These are phyloP conservation scores for Xylaria sp. DNA, from an alignment of 2,329 filamentous ascomycete species.

Conservation along the genomic window DNA sequence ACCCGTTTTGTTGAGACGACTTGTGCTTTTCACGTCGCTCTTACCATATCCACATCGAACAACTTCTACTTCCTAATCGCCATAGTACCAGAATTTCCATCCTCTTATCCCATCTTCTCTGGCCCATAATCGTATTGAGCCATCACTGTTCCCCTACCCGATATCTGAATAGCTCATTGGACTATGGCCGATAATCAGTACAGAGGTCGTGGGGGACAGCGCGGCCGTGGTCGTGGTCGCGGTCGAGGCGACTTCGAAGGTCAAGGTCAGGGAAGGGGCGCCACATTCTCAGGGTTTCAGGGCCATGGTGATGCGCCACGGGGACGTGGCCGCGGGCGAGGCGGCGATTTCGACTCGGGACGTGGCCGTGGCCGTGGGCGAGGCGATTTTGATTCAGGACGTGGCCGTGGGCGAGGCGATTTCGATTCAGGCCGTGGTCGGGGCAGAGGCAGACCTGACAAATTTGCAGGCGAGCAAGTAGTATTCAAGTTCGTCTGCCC, in stretches of 20 bases:
- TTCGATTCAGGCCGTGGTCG: conserved; percentile 40
- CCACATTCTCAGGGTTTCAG: conserved; percentile 31
- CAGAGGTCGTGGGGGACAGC: conserved; percentile 34
- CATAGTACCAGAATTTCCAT: not conserved
- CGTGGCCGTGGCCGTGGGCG: conserved; percentile 40
- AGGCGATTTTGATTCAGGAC: conserved; percentile 23
- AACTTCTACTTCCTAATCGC: not conserved
- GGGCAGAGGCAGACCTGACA: conserved; percentile 36
- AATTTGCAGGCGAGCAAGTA: conserved; percentile 41
- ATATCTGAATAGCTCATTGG: not conserved
- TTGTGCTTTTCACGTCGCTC: not conserved
- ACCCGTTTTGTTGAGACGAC: not conserved
- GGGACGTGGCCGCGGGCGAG: conserved; percentile 17
- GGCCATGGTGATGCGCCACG: conserved; percentile 31
- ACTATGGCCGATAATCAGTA: conserved; percentile 30
- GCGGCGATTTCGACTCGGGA: not conserved
- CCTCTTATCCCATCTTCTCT: not conserved
- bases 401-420: conserved; percentile 38
- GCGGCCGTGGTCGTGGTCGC: conserved; percentile 35
- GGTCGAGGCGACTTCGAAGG: conserved; percentile 28
- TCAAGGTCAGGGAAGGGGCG: conserved; percentile 40
- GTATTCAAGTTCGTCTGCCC: conserved; percentile 48
- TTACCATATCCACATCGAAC: not conserved
- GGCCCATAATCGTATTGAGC: not conserved
- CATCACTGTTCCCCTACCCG: not conserved